These are phyloP conservation scores for Exophiala lecanii-corni DNA, from an alignment of 2,329 filamentous ascomycete species.

Conservation along the genomic window DNA sequence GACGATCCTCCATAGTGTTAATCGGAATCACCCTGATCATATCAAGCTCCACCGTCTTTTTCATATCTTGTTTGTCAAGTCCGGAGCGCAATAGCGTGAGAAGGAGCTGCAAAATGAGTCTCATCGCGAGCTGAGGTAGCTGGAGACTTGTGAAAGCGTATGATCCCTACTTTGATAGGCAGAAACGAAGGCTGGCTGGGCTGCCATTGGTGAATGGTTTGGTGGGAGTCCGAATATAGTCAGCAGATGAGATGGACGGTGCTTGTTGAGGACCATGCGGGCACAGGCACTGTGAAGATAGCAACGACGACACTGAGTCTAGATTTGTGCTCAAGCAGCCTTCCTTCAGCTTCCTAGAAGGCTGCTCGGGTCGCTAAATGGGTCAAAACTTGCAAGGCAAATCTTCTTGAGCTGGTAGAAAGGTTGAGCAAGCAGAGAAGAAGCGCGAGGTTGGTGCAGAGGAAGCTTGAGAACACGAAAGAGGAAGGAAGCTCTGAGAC, in stretches of 20 bases:
- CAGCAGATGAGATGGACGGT: not conserved
- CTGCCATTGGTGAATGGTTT: conserved; percentile 1
- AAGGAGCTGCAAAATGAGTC: not conserved
- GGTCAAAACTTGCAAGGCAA: no score
- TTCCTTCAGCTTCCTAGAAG: not conserved
- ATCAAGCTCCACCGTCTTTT: conserved; percentile 1
- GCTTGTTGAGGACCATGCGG: not conserved
- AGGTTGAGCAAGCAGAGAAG: not conserved
- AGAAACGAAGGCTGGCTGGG: not conserved
- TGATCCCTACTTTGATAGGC: not conserved
- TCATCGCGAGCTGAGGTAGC: not conserved
- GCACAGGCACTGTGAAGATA: not conserved
- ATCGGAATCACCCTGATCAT: conserved; percentile 1
- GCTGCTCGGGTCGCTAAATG: no score
- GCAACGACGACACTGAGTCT: not conserved
- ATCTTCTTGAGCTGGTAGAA: no score
- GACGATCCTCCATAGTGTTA: not conserved
- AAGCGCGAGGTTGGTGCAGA: not conserved
- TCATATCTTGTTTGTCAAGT: not conserved
- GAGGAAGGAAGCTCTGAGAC: not conserved
- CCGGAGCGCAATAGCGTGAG: not conserved
- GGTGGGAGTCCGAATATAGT: not conserved
- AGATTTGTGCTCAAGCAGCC: not conserved
- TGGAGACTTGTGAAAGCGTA: conserved; percentile 1
- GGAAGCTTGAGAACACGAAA: not conserved